phyloP scores from a whole-genome alignment of 208 protist genomes.

The Trypanosoma platydactyli region DNA sequence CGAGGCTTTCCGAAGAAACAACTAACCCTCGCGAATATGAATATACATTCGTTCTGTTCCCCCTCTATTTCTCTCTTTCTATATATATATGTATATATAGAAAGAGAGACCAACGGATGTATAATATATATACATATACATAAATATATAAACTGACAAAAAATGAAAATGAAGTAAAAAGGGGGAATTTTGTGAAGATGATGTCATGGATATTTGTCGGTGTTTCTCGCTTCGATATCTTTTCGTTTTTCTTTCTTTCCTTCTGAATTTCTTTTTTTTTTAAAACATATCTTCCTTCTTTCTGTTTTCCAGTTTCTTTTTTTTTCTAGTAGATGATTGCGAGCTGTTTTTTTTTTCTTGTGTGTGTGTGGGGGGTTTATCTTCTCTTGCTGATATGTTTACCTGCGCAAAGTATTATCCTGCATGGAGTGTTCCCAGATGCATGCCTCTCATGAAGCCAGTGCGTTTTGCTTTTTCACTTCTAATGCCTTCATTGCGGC shows the following conservation, averaged over 20 bases:
- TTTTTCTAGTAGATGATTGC: neutral
- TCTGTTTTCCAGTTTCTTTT: constrained; percentile 8
- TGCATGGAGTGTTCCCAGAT: no score
- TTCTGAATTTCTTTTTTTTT: constrained; percentile 11
- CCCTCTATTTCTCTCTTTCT: neutral
- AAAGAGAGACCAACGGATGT: no score
- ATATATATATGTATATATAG: neutral
- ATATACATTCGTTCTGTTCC: neutral
- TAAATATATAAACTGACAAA: neutral
- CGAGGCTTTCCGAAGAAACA: neutral
- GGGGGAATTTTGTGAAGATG: neutral
- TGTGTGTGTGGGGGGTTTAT: no score
- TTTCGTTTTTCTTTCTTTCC: constrained; percentile 10
- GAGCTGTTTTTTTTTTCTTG: neutral
- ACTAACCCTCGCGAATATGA: neutral
- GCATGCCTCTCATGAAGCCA: no score
- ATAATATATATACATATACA: no score
- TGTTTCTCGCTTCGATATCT: neutral
- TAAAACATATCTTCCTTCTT: constrained; percentile 6
- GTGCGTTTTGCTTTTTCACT: neutral
- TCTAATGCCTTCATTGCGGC: neutral
- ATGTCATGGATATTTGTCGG: no score
- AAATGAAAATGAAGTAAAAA: neutral
- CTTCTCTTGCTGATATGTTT: no score
- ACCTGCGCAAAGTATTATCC: no score